phyloP scores from a whole-genome alignment of 148 eudicot genomes.

The Cornus controversa region DNA sequence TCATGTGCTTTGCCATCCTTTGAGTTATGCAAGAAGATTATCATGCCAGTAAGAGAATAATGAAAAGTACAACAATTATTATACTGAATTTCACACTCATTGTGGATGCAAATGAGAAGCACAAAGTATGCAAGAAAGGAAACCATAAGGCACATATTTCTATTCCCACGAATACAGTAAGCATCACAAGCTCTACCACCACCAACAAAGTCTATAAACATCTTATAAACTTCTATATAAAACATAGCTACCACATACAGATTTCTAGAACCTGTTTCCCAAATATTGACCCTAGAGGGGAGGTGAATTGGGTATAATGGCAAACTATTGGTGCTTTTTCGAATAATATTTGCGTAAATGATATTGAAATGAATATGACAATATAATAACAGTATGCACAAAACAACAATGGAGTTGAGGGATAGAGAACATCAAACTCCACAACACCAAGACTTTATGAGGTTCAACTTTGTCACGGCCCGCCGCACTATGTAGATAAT shows the following conservation, averaged over 20 bases:
- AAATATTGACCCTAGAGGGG: too few relatives aligned
- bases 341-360: too few relatives aligned
- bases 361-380: too few relatives aligned
- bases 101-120: not conserved
- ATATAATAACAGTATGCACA: too few relatives aligned
- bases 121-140: not conserved
- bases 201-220: not conserved
- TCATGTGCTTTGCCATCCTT: not conserved
- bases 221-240: not conserved
- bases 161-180: not conserved
- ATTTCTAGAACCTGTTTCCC: not conserved
- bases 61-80: not conserved
- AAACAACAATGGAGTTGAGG: too few relatives aligned
- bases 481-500: too few relatives aligned
- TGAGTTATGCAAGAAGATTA: conserved; percentile 2
- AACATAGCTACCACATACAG: not conserved
- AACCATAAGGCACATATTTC: not conserved
- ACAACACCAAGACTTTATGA: too few relatives aligned
- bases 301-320: too few relatives aligned
- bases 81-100: not conserved
- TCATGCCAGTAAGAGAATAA: not conserved
- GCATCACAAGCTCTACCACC: too few relatives aligned
- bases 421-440: too few relatives aligned
- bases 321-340: too few relatives aligned
- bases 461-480: too few relatives aligned